These are phyloP conservation scores for Fusarium duplospermum DNA, from an alignment of 2,329 filamentous ascomycete genomes.

Conservation along the genomic window DNA sequence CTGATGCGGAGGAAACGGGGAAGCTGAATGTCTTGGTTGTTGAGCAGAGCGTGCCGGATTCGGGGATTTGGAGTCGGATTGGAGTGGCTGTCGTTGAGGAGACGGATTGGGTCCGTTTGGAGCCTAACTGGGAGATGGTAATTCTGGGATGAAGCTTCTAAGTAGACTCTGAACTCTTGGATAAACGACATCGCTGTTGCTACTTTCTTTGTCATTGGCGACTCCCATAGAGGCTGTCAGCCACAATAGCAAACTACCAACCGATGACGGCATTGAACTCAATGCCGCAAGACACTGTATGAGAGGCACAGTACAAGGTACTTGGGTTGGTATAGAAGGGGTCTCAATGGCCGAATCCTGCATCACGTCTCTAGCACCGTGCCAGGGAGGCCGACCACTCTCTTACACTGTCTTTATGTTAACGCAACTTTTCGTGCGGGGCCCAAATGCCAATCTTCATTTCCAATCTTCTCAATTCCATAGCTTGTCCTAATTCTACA, in stretches of 20 bases:
- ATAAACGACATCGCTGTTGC: background rate
- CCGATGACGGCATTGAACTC: too few relatives aligned
- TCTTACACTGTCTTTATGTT: background rate
- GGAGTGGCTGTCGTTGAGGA: conserved; percentile 1
- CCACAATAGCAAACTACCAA: too few relatives aligned
- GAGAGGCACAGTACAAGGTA: too few relatives aligned
- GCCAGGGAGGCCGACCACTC: background rate
- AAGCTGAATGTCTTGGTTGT: conserved; percentile 12
- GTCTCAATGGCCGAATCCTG: too few relatives aligned
- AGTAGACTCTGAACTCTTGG: background rate
- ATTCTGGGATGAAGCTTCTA: background rate
- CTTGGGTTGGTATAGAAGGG: too few relatives aligned
- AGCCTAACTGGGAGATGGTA: conserved; percentile 4
- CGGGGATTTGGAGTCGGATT: conserved; percentile 7
- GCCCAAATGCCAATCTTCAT: background rate
- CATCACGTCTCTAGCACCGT: background rate
- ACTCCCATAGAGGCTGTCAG: too few relatives aligned
- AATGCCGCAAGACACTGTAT: too few relatives aligned
- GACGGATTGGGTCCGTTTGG: background rate
- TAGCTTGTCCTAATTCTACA: too few relatives aligned
- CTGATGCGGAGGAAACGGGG: background rate
- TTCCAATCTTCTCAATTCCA: too few relatives aligned
- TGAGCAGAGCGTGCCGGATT: background rate
- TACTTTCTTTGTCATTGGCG: too few relatives aligned
- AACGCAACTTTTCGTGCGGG: background rate